Percentiles rank a stretch among this genome's conserved stretches.
These are phyloP conservation scores for Curvularia hawaiiensis DNA, from an alignment of 2,329 filamentous ascomycete species.

Conservation along the genomic window DNA sequence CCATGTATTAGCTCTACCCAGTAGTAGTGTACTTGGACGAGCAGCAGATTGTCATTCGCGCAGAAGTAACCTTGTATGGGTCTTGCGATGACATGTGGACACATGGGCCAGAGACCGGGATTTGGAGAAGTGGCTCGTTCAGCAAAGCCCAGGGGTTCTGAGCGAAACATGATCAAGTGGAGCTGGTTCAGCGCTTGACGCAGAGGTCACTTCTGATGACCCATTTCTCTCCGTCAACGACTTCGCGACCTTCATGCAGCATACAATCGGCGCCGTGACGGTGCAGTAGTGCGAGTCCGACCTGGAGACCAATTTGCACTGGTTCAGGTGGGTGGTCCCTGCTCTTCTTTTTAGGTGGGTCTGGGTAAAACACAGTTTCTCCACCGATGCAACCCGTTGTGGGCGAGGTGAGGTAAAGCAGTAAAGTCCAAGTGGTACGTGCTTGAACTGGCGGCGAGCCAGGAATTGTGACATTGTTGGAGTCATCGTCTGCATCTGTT, in stretches of 20 bases:
- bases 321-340: conserved; percentile 59
- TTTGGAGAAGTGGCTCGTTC: not conserved
- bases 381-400: conserved; percentile 79
- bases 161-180: not conserved
- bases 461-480: conserved; percentile 69
- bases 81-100: not conserved
- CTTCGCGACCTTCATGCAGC: conserved; percentile 84
- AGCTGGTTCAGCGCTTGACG: conserved; percentile 56
- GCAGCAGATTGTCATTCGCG: not conserved
- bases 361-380: conserved; percentile 88
- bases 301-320: conserved; percentile 74
- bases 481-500: conserved; percentile 72
- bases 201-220: conserved; percentile 84
- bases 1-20: not conserved
- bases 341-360: conserved; percentile 51
- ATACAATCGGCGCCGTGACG: conserved; percentile 89
- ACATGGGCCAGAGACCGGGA: not conserved
- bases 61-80: not conserved
- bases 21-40: not conserved
- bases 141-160: not conserved
- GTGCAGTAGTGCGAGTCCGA: conserved; percentile 85
- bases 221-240: conserved; percentile 85
- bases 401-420: conserved; percentile 82
- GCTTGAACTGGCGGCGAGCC: conserved; percentile 52
- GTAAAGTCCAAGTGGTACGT: conserved; percentile 87